Evolutionary conservation across 805 yeast species (phyloP), one percentile per base, ranked within the genome.

Genomic region (Clavispora phyllophila): DNA sequence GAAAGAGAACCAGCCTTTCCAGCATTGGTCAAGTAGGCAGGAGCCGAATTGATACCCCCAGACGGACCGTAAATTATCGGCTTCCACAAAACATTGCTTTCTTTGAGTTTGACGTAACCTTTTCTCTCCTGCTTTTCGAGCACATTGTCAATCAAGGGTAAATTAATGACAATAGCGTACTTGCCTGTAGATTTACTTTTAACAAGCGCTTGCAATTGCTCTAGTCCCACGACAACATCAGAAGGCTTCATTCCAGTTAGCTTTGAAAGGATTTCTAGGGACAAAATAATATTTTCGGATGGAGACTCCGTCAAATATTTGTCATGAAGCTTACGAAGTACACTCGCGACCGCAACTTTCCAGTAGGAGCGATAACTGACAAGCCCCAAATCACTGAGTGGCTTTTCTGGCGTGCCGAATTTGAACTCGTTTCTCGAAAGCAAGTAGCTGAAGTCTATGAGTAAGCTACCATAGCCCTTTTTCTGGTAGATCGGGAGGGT

Each of bases 401-500:
- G 99, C 57, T 90, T 91, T 55, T 93, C 99, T 0, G 99, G 99
- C 0, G 97, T 86, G 0, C 98, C 99, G 43, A 76, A 75, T 48
- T 82, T 83, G 52, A 75, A 80, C 58, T 91, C 97, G 44, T 78
- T 72, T 40, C 84, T 69, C 1, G 93, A 77, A 37, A 93, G 65
- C 14, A 89, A 63, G 57, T 93, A 93, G 43, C 96, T 87, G 60
- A 93, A 88, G 49, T 87, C 95, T 57, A 93, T 91, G 44, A 93
- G 68, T 46, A 91, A 75, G 58, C 80, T 83, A 2, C 99, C 99
- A 62, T 85, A 88, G 0, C 98, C 98, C 48, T 79, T 79, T 39
- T 96, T 65, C 63, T 91, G 97, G 58, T 83, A 82, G 3, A 82
- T 81, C 1, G 98, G 99, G 29, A 91, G 65, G 0, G 97, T 89